Percentiles rank a stretch among this genome's conserved stretches.
Conservation (phyloP, 495 filamentous ascomycete species). For the Bacidia rubella region DNA sequence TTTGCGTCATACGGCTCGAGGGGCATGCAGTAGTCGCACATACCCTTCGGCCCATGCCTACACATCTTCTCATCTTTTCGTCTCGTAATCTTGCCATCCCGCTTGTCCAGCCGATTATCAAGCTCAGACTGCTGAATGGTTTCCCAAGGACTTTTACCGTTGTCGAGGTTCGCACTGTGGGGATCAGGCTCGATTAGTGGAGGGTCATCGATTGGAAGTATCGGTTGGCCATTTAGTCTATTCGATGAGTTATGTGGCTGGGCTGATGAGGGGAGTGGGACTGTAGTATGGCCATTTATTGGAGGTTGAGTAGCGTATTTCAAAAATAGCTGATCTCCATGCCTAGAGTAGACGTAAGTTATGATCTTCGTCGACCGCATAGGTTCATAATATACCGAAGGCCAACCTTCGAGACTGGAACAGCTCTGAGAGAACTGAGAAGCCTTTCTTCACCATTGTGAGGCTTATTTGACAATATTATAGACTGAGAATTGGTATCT, state of each 20-base stretch:
- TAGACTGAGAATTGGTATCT: slow-evolving; percentile 57
- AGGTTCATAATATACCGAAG: slow-evolving; percentile 40
- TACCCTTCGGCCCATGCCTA: slow-evolving; percentile 86
- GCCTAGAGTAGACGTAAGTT: slow-evolving; percentile 35
- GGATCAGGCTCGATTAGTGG: slow-evolving; percentile 43
- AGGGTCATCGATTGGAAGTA: slow-evolving; percentile 52
- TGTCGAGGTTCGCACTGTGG: slow-evolving; percentile 39
- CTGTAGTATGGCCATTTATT: slow-evolving; percentile 35
- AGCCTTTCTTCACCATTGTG: slow-evolving; percentile 59
- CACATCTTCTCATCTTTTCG: slow-evolving; percentile 74
- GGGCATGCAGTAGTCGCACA: slow-evolving; percentile 99
- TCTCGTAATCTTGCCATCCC: slow-evolving; percentile 85
- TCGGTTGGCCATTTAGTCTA: slow-evolving; percentile 65
- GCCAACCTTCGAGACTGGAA: slow-evolving; percentile 56
- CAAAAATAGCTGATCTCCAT: slow-evolving; percentile 83
- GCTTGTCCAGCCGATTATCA: slow-evolving; percentile 73
- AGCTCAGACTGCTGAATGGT: slow-evolving; percentile 72
- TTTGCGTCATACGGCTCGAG: slow-evolving; percentile 82
- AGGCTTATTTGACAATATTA: slow-evolving; percentile 70
- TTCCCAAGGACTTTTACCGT: slow-evolving; percentile 88
- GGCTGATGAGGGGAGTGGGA: slow-evolving; percentile 18
- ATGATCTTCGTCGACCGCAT: slow-evolving; percentile 1
- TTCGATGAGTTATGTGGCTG: slow-evolving; percentile 33
- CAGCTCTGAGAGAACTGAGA: slow-evolving; percentile 49
- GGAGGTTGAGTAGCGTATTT: slow-evolving; percentile 49